These are phyloP conservation scores for Pseudogymnoascus sp. DNA, from an alignment of 2,329 filamentous ascomycete species.

Conservation along the genomic window DNA sequence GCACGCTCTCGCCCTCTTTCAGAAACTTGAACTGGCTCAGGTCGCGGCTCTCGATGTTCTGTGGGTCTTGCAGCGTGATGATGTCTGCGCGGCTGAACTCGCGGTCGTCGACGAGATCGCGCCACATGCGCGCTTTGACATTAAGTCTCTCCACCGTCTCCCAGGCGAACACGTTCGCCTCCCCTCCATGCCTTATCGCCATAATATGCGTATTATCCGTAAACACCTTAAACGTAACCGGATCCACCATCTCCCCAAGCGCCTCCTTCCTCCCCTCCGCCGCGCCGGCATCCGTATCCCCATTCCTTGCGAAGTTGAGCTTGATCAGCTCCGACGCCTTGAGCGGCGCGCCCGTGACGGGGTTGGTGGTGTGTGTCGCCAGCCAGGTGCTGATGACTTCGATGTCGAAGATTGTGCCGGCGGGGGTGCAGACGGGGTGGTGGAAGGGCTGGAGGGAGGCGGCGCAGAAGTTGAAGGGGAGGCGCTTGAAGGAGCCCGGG, in stretches of 20 bases:
- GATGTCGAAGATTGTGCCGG: constrained; percentile 88
- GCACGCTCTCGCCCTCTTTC: constrained; percentile 65
- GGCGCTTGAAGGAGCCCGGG: constrained; percentile 65
- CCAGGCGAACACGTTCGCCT: constrained; percentile 93
- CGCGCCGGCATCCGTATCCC: constrained; percentile 45
- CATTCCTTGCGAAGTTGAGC: constrained; percentile 86
- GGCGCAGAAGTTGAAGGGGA: constrained; percentile 98
- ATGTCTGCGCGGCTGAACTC: constrained; percentile 87
- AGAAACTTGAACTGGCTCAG: constrained; percentile 83
- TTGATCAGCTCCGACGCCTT: constrained; percentile 78
- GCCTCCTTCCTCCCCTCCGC: constrained; percentile 40
- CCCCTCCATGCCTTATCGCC: constrained; percentile 67
- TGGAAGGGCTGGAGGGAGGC: constrained; percentile 91
- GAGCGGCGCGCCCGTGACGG: constrained; percentile 72
- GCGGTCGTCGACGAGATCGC: constrained; percentile 76
- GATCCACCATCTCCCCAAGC: constrained; percentile 80
- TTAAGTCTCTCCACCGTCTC: constrained; percentile 94
- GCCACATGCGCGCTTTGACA: constrained; percentile 94
- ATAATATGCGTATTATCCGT: constrained; percentile 98
- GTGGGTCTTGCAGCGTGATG: constrained; percentile 91
- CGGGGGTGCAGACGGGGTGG: constrained; percentile 82
- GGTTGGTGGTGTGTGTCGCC: constrained; percentile 87
- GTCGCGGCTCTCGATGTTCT: constrained; percentile 75
- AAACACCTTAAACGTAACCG: constrained; percentile 94
- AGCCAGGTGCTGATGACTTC: constrained; percentile 93